Base-by-base conservation (phyloP, 495 filamentous ascomycete genomes). In the Penicillium ochrochloron region DNA sequence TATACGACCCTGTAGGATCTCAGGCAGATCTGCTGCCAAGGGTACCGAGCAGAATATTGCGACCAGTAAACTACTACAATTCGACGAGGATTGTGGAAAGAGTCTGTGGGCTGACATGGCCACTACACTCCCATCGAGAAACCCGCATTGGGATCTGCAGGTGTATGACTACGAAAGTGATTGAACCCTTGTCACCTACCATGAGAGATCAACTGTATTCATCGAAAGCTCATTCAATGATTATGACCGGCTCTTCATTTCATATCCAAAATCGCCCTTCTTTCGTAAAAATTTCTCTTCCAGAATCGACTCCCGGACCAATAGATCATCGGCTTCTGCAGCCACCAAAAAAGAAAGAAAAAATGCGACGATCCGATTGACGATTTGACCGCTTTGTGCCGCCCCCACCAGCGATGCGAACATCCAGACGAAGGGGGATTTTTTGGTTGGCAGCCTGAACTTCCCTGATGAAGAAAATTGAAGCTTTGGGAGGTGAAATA, bases 311-410 rank as follows among this genome's bases (percentile, higher is more conserved):
- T 35, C 53, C 6, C 21, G 51, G 57, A 57, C 61, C 35, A 27
- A 61, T 23, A 39, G 50, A 65, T 56, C 51, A 65, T 56, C 51
- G 19, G 15, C 55, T n/a, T 61, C 62, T 64, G 66, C 62, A 68
- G 59, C 46, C 66, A 61, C 65, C 27, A 39, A 55, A 50, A 31
- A 52, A 56, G 37, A 35, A 48, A 48, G 44, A 48, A 48, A 48
- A 60, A 56, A 61, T 57, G 55, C 59, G 51, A 34, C 62, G 64
- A 66, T 64, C 58, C 57, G 61, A 57, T 52, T 37, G 25, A 41
- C 15, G 37, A 59, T 21, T 60, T 64, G 68, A 68, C 65, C 65
- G 60, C 50, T 61, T 39, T 61, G 41, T 44, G 25, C 39, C 23
- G 35, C 53, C 59, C 67, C 61, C 61, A 65, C 59, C 61, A 37